Percentiles rank a stretch among this genome's conserved stretches.
These are phyloP conservation scores for Calonectria pseudoreteaudii DNA, from an alignment of 2,329 filamentous ascomycete species.

Conservation along the genomic window DNA sequence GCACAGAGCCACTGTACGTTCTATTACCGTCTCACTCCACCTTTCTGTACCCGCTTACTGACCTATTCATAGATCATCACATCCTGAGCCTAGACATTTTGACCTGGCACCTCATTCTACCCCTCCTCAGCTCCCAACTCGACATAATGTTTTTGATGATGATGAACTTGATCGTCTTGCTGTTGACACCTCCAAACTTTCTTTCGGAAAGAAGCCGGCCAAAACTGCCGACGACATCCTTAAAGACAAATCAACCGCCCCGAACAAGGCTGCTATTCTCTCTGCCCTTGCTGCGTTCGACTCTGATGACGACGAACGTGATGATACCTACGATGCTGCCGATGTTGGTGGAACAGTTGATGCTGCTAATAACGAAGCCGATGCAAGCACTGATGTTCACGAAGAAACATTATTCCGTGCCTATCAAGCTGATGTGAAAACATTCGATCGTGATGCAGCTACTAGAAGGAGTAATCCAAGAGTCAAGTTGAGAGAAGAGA, in stretches of 20 bases:
- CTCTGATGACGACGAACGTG: conserved; percentile 93
- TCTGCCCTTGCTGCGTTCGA: conserved; percentile 91
- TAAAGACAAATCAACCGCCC: conserved; percentile 71
- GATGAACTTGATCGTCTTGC: conserved; percentile 82
- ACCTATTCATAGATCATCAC: conserved; percentile 44
- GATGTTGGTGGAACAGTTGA: conserved; percentile 94
- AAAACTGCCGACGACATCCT: conserved; percentile 80
- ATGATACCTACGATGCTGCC: conserved; percentile 94
- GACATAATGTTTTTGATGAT: conserved; percentile 82
- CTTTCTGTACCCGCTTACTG: conserved; percentile 23
- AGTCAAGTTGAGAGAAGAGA: conserved; percentile 75
- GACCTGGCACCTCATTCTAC: conserved; percentile 70
- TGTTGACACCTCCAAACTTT: conserved; percentile 75
- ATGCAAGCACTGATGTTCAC: conserved; percentile 61
- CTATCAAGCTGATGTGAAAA: conserved; percentile 72
- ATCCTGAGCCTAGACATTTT: conserved; percentile 37
- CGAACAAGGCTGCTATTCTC: conserved; percentile 87
- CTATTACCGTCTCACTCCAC: neutral
- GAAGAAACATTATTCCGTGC: conserved; percentile 81
- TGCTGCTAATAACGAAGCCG: conserved; percentile 67
- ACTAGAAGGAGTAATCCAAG: conserved; percentile 76
- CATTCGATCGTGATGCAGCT: conserved; percentile 78
- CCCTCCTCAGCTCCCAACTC: conserved; percentile 65
- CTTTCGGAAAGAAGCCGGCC: conserved; percentile 78
- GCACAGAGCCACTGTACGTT: conserved; percentile 71